Percentiles rank a stretch among this genome's conserved stretches.
phyloP scores from a whole-genome alignment of 2,329 filamentous ascomycete species.

The Fusarium newnesense region DNA sequence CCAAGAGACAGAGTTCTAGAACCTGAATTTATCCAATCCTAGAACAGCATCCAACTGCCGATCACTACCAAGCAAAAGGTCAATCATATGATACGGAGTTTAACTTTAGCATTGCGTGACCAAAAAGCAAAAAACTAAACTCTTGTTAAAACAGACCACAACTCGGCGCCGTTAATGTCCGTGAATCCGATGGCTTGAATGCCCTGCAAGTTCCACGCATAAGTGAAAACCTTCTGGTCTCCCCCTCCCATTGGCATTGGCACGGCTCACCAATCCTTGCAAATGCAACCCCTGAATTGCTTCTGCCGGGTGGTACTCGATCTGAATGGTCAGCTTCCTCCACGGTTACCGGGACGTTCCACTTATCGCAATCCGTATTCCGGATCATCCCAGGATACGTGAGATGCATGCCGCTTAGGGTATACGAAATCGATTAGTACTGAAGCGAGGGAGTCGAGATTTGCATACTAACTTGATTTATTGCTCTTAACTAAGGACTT shows the following conservation, averaged over 20 bases:
- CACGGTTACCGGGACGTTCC: not conserved
- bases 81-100: not conserved
- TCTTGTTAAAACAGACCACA: not conserved
- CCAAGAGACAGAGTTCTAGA: not conserved
- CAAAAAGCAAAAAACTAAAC: not conserved
- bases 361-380: not conserved
- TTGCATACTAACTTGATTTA: not conserved
- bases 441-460: not conserved
- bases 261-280: not conserved
- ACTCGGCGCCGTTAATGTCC: not conserved
- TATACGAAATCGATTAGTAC: not conserved
- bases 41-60: not conserved
- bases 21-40: not conserved
- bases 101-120: not conserved
- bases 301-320: not conserved
- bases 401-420: not conserved
- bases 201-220: not conserved
- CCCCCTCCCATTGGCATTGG: not conserved
- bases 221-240: not conserved
- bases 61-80: not conserved
- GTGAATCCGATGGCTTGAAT: not conserved
- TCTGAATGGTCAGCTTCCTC: not conserved
- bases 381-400: not conserved
- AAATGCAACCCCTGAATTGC: not conserved
- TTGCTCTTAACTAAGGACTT: not conserved